Evolutionary conservation across 78 protist genomes (phyloP).

Genomic region (Bigelowiella natans): DNA sequence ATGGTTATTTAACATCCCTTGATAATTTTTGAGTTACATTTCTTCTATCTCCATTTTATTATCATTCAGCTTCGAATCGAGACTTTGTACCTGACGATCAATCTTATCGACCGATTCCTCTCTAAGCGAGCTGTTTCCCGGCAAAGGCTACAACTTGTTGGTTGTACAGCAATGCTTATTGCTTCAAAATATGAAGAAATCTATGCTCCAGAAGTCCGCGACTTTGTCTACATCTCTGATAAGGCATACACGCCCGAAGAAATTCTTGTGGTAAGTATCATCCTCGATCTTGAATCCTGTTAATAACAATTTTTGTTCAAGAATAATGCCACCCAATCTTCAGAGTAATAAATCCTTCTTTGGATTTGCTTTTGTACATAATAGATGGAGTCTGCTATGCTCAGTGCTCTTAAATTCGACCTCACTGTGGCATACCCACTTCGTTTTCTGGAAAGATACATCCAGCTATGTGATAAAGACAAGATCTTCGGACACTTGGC

Average conservation of each 20-base stretch:
- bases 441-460: slow-evolving; percentile 77
- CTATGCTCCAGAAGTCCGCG: slow-evolving; percentile 75
- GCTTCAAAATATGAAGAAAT: slow-evolving; percentile 96
- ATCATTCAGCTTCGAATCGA: background rate
- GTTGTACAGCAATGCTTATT: slow-evolving; percentile 80
- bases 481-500: slow-evolving; percentile 45
- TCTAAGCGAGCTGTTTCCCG: slow-evolving; percentile 37
- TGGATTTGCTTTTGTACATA: background rate
- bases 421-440: slow-evolving; percentile 61
- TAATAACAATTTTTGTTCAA: background rate
- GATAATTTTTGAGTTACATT: too few relatives aligned
- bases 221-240: slow-evolving; percentile 85
- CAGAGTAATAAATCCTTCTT: background rate
- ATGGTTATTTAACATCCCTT: too few relatives aligned
- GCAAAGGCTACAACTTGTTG: slow-evolving; percentile 80
- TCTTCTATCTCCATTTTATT: too few relatives aligned
- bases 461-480: slow-evolving; percentile 59
- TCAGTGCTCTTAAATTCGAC: slow-evolving; percentile 61
- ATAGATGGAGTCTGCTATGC: slow-evolving; percentile 31
- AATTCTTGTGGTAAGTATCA: slow-evolving; percentile 64
- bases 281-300: background rate
- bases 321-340: background rate
- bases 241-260: slow-evolving; percentile 82
- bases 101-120: slow-evolving; percentile 77
- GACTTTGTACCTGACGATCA: slow-evolving; percentile 52